A percentile compares a stretch with the other conserved stretches of the same genome.
phyloP scores from a whole-genome alignment of 1,139 yeast species.

The Candida sanyaensis region DNA sequence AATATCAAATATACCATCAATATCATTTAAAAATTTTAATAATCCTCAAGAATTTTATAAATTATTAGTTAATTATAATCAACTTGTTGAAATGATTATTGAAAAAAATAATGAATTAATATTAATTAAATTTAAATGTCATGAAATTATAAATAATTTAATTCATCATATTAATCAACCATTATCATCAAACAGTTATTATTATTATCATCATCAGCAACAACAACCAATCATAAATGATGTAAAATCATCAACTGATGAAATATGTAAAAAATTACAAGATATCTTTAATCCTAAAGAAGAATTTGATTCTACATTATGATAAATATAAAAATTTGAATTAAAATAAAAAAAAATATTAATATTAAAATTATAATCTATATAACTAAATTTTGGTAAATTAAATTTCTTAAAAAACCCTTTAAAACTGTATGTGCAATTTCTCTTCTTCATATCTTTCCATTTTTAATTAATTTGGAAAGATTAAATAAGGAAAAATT shows the following conservation, averaged over 20 bases:
- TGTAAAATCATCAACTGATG: background rate
- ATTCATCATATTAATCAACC: background rate
- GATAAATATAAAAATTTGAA: too few relatives aligned
- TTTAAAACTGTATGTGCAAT: background rate
- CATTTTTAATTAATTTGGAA: too few relatives aligned
- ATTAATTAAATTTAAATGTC: constrained; percentile 10
- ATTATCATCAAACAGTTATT: background rate
- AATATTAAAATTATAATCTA: constrained; percentile 3
- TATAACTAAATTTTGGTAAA: background rate
- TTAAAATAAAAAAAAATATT: too few relatives aligned
- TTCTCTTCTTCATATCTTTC: background rate
- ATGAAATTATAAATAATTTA: constrained; percentile 4
- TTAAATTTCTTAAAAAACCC: too few relatives aligned
- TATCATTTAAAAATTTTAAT: constrained; percentile 4
- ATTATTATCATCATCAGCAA: too few relatives aligned
- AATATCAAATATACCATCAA: background rate
- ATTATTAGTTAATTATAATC: constrained; percentile 12
- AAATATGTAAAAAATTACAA: constrained; percentile 8
- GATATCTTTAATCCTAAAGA: constrained; percentile 15
- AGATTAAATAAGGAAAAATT: too few relatives aligned
- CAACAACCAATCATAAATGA: background rate
- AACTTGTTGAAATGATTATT: constrained; percentile 10
- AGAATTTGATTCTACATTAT: constrained; percentile 14
- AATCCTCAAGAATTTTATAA: constrained; percentile 10
- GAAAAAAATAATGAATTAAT: constrained; percentile 12